Base-by-base conservation (phyloP, 441 rosid genomes). In the Aleurites moluccanus region DNA sequence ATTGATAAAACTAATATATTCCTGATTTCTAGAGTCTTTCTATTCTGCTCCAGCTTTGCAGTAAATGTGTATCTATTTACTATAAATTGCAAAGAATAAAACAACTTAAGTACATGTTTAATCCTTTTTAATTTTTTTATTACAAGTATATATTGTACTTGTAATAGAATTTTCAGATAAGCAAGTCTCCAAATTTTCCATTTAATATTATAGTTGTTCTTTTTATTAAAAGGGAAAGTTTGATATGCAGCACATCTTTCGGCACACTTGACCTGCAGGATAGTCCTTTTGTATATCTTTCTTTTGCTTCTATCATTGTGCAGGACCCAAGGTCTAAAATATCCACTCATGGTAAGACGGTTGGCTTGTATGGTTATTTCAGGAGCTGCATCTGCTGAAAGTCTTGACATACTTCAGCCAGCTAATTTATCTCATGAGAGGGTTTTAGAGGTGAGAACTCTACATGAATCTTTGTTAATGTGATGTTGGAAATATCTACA, bases 321-420 rank as follows among this genome's bases (percentile, higher is more conserved):
- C 80, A 93, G 97, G 85, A 77, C 78, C 66, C 84, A 81, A 67
- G 90, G 92, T 74, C 76, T 90, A 80, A 92, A 94, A 84, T 92
- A 88, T 83, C 97, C 97, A 40, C 91, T 86, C 77, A 74, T 93
- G 81, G 94, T 86, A 47, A 94, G 87, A 83, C 87, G 96, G 80
- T 83, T 92, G 80, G 88, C 88, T 77, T 90, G 96, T 78, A 85
- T 86, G 91, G 83, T 92, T 55, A 80, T 88, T 63, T 85, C 92
- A 25, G 93, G 93, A 70, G 85, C 84, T 71, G 84, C 77, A 69
- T 68, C 90, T 18, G 82, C 87, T 45, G 84, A 86, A 64, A 73
- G 77, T 77, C 82, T 88, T 71, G 87, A 93, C 80, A 87, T 93
- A 83, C 93, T 90, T 77, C 96, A 92, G 71, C 94, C 93, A 20